These are phyloP conservation scores for Citrullus amarus DNA, from an alignment of 306 rosid species.

Conservation along the genomic window DNA sequence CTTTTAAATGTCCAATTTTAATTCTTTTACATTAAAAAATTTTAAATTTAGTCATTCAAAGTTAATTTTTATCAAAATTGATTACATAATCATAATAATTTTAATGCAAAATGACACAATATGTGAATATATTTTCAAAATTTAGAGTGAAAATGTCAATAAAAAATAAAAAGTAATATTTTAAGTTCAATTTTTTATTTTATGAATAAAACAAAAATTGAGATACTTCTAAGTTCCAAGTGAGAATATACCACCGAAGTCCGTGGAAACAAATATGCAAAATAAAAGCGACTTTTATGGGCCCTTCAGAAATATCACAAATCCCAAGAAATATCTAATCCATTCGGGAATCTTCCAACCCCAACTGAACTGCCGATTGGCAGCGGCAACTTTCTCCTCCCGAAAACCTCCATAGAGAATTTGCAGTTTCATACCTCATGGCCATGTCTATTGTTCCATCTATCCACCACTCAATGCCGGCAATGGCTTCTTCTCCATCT, in stretches of 20 bases:
- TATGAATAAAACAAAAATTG: neutral
- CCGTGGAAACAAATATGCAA: neutral
- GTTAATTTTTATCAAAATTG: too few relatives aligned
- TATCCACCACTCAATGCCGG: slow-evolving; percentile 18
- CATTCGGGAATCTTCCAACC: neutral
- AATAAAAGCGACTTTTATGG: neutral
- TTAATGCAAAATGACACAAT: too few relatives aligned
- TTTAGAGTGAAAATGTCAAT: too few relatives aligned
- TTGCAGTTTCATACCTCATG: slow-evolving; percentile 16
- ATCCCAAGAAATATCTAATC: neutral
- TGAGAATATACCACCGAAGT: neutral
- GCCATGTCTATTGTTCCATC: slow-evolving; percentile 15
- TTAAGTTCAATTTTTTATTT: too few relatives aligned
- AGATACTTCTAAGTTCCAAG: neutral
- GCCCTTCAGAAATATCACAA: neutral
- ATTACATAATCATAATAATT: too few relatives aligned
- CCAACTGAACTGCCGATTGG: neutral
- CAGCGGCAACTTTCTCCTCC: neutral
- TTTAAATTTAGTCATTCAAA: too few relatives aligned
- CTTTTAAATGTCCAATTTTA: too few relatives aligned
- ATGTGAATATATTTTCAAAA: too few relatives aligned
- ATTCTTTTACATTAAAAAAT: too few relatives aligned
- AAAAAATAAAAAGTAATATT: too few relatives aligned
- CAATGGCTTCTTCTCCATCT: slow-evolving; percentile 23
- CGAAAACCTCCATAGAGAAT: neutral